Base-by-base conservation (phyloP, 768 basidiomycete species). In the Podaxis carcinomalis region DNA sequence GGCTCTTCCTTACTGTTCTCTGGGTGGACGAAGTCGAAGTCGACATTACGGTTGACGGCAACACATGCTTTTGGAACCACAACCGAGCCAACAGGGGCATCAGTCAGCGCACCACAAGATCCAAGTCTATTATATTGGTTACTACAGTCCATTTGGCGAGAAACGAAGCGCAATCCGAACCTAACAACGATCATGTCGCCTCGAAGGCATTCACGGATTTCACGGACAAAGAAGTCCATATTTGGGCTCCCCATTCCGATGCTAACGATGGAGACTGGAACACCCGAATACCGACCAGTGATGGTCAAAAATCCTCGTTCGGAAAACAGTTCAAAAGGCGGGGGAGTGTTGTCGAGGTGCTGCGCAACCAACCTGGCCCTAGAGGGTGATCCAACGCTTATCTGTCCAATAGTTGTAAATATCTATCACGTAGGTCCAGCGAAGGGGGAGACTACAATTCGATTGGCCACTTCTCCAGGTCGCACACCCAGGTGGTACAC, bases 241-340 rank as follows among this genome's bases (percentile, higher is more conserved):
- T 90, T 93, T 0, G 90, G 83, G 62, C 75, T 78, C 19, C 92
- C 92, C 92, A 93, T 93, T 11, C 92, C 92, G 58, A 92, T 92
- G 64, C 87, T 88, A 44, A 91, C 77, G 42, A 93, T 82, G 5
- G 87, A 89, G 28, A 93, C 71, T 6, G 90, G 89, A 14, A 80
- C 71, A 51, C 81, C 82, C 47, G 77, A 78, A 71, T 85, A 89
- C 36, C 81, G 77, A 10, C 89, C 89, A 4, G 89, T 89, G 54
- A 89, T 80, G 3, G 86, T 89, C 62, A 85, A 71, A 72, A 92
- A 93, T 2, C 90, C 90, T 51, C 92, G 81, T 66, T 92, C 90
- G 16, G 88, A 89, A 23, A 77, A 75, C 51, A 90, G 71, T 59
- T 79, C 80, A 71, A 92, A 90, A 0, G 82, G 81, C 59, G 76